phyloP scores from a whole-genome alignment of 495 filamentous ascomycete species.

The Daldinia grandis region DNA sequence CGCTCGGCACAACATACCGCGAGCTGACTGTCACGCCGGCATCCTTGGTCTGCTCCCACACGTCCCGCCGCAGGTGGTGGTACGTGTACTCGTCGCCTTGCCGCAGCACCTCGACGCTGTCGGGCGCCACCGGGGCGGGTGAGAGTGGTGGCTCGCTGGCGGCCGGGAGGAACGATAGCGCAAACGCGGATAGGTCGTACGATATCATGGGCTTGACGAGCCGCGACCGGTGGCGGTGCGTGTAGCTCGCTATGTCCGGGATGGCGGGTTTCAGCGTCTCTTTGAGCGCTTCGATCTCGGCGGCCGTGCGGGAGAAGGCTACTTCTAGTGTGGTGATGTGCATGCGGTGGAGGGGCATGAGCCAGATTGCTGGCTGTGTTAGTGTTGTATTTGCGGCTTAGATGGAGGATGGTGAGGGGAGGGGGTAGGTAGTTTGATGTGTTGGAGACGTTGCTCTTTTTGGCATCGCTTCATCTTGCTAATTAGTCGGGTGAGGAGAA shows the following conservation, averaged over 20 bases:
- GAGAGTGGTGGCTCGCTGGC: conserved; percentile 61
- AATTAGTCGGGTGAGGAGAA: background rate
- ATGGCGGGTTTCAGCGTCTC: conserved; percentile 58
- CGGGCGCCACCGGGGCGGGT: conserved; percentile 46
- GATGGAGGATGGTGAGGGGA: background rate
- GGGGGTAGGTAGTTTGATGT: background rate
- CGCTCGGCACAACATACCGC: conserved; percentile 85
- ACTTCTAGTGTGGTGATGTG: conserved; percentile 90
- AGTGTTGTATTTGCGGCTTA: background rate
- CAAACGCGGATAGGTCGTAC: conserved; percentile 84
- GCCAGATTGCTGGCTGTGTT: conserved; percentile 73
- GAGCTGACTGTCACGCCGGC: conserved; percentile 70
- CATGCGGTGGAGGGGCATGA: conserved; percentile 77
- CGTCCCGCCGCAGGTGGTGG: conserved; percentile 85
- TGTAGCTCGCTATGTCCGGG: conserved; percentile 66
- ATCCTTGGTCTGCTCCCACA: conserved; percentile 66
- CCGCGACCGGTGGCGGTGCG: conserved; percentile 68
- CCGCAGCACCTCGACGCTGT: conserved; percentile 29
- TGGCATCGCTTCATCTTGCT: background rate
- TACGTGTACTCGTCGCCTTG: conserved; percentile 76
- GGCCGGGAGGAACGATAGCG: conserved; percentile 84
- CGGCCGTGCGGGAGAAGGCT: conserved; percentile 69
- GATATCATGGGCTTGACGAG: conserved; percentile 84
- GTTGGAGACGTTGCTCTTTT: background rate
- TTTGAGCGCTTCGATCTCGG: conserved; percentile 69